phyloP scores from a whole-genome alignment of 768 basidiomycete genomes.

The Termitomyces sp. region DNA sequence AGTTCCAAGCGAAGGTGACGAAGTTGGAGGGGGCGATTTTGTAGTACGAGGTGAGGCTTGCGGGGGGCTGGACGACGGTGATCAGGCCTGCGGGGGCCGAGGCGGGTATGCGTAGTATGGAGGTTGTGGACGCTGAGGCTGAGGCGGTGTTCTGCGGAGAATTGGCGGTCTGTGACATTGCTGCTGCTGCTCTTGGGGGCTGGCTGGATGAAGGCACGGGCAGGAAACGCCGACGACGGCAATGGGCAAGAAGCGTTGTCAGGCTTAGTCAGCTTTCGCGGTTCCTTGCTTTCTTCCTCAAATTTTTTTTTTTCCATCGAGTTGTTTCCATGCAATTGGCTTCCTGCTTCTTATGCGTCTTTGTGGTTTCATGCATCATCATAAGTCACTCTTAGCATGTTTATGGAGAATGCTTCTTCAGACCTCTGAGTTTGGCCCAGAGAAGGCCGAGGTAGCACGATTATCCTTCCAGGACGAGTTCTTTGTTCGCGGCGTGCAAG shows the following conservation, averaged over 20 bases:
- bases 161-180: slow-evolving; percentile 4
- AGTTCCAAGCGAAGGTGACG: slow-evolving; percentile 91
- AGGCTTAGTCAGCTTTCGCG: slow-evolving; percentile 12
- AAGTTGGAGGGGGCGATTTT: slow-evolving; percentile 72
- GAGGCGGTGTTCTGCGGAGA: background rate
- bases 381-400: background rate
- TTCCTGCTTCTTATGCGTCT: background rate
- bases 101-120: slow-evolving; percentile 32
- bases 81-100: slow-evolving; percentile 59
- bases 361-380: background rate
- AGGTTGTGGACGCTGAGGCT: background rate
- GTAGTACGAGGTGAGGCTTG: slow-evolving; percentile 78
- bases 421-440: background rate
- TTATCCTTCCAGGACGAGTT: background rate
- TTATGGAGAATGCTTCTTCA: background rate
- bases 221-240: slow-evolving; percentile 1
- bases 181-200: background rate
- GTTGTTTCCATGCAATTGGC: background rate
- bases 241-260: background rate
- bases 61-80: slow-evolving; percentile 74
- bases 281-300: no score
- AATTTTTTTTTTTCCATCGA: background rate
- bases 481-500: no score
- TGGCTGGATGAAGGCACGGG: background rate
- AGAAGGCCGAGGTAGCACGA: background rate